Base-by-base conservation (phyloP, 345 rosid genomes). In the Pistacia atlantica region DNA sequence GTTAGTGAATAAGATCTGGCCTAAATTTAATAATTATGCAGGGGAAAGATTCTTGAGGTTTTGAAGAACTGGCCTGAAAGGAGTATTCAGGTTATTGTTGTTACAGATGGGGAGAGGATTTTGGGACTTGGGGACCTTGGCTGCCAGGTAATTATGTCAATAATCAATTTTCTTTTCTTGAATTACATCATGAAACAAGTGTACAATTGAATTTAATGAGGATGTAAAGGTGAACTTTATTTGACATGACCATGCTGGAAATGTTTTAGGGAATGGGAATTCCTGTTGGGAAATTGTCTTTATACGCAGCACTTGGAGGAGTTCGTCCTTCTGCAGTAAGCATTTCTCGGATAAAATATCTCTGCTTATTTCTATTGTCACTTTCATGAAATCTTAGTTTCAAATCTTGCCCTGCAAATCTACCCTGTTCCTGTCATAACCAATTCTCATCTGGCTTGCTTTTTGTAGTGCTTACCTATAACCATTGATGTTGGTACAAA, bases 111-210 rank as follows among this genome's bases (percentile, higher is more conserved):
- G 16, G 99, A 95, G 87, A 86, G 98, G 31, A 93, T 95, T 45
- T 83, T 93, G 84, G 99, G 99, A 20, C 91, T 95, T 75, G 99
- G 98, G 18, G 99, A 95, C 77, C 99, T 95, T 75, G 99, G 99
- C 11, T 92, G 99, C 87, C 98, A 95, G 98, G 99, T 95, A 86
- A 65, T 67, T n/a, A 25, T 10, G 17, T 35, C 9, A 57, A n/a
- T 51, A 67, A 2, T 25, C 35, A 48, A 18, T 48, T 59, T 35
- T 54, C 48, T 77, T 57, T 67, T 5, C 0, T 3, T 22, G 46
- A 61, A 5, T 49, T 20, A 10, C 31, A 58, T 0, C 1, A n/a
- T 62, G 14, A 65, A 18, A 60, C 25, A 59, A 25, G 18, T 57
- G 25, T 42, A 8, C 18, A 0, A 42, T 2, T 64, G 42, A 51